Evolutionary conservation across 495 filamentous ascomycete genomes (phyloP).

Genomic region (Xylaria longipes): DNA sequence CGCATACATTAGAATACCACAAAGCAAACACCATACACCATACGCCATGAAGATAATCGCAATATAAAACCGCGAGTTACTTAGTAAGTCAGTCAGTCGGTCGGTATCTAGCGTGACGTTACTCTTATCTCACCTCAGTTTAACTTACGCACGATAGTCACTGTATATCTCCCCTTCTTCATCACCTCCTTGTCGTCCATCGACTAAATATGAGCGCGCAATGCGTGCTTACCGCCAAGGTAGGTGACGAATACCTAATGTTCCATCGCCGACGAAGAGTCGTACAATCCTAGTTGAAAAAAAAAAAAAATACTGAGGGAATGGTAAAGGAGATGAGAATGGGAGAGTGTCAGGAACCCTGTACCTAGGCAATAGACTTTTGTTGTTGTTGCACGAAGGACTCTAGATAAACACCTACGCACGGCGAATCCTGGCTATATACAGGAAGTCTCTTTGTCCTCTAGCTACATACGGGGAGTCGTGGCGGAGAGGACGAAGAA

Average conservation of each 20-base stretch:
- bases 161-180: background rate
- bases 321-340: background rate
- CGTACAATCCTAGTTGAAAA: background rate
- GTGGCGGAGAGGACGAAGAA: too few species aligned
- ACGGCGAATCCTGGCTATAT: too few species aligned
- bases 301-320: background rate
- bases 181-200: background rate
- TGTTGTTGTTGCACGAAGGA: too few species aligned
- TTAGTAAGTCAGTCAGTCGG: background rate
- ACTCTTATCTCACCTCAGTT: slow-evolving; percentile 4
- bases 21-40: background rate
- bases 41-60: background rate
- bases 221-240: background rate
- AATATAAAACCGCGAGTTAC: background rate
- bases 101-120: background rate
- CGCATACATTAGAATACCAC: background rate
- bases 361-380: too few species aligned
- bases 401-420: too few species aligned
- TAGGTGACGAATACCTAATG: background rate
- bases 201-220: background rate
- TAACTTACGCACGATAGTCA: background rate
- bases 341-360: too few species aligned
- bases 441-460: too few species aligned
- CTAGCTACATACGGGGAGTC: too few species aligned
- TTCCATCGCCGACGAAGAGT: background rate